Base-by-base conservation (phyloP, 176 grass and related monocot genomes). In the Poa pratensis region DNA sequence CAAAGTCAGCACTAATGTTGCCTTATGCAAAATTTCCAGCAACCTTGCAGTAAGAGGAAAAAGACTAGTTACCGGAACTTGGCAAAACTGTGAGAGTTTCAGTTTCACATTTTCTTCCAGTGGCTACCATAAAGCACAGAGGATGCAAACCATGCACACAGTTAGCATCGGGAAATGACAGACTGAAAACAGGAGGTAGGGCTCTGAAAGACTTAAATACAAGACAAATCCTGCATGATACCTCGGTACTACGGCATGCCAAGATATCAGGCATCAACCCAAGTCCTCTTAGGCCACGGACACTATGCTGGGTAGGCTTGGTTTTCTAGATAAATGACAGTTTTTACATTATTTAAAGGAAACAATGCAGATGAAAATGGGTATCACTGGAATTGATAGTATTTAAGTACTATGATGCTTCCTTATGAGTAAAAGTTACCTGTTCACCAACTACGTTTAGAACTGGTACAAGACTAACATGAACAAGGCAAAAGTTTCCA, bases 401-500 rank as follows among this genome's bases (percentile, higher is more conserved):
- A 79, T 52, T 13, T 83, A 13, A n/a, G 57, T 48, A 78, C n/a
- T 59, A 39, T 24, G 14, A 58, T 60, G 17, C 39, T 5, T 51
- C 16, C 24, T 53, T 68, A 39, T 80, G 40, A 79, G 57, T 49
- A 77, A 49, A 69, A 82, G 19, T 92, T 85, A 96, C 97, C 94
- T 96, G 97, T 60, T 99, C 97, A 82, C 97, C 97, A 83, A 99
- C 97, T 62, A 91, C 97, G 86, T 80, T 94, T 78, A 99, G 71
- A 90, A 99, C 94, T 43, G 97, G 97, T 58, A 99, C 94, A 71
- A 99, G 94, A 86, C 97, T 96, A 78, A 99, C 94, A 91, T 99
- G 97, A 78, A 96, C 92, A 48, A 99, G 27, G 62, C 93, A 99
- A n/a, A 99, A 99, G 85, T 99, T 94, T 74, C 94, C 90, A 80